These are phyloP conservation scores for Amphirosellinia nigrospora DNA, from an alignment of 495 filamentous ascomycete genomes.

Conservation along the genomic window DNA sequence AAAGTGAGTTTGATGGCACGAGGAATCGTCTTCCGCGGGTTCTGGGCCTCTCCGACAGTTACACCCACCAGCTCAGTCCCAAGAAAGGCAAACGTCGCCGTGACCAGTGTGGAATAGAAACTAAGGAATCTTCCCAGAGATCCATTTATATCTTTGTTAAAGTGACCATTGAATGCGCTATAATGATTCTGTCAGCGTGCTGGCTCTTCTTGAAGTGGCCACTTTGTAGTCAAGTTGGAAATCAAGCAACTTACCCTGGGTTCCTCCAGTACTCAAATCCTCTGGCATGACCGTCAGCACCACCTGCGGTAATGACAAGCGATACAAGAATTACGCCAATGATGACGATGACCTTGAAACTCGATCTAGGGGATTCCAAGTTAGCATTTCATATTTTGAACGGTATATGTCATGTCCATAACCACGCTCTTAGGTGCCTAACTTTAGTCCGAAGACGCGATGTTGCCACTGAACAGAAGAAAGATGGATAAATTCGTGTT, in stretches of 20 bases:
- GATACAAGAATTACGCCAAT: slow-evolving; percentile 69
- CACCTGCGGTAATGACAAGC: slow-evolving; percentile 74
- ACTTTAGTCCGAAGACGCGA: too few species aligned
- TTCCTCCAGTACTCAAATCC: slow-evolving; percentile 83
- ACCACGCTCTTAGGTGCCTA: not conserved
- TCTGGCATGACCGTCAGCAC: slow-evolving; percentile 72
- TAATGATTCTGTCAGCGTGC: slow-evolving; percentile 49
- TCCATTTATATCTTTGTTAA: slow-evolving; percentile 62
- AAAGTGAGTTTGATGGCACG: slow-evolving; percentile 75
- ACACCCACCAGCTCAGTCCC: slow-evolving; percentile 86
- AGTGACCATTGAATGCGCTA: slow-evolving; percentile 66
- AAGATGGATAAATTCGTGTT: not conserved
- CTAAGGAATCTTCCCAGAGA: slow-evolving; percentile 67
- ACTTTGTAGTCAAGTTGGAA: slow-evolving; percentile 47
- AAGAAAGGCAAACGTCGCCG: slow-evolving; percentile 81
- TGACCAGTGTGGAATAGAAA: slow-evolving; percentile 80
- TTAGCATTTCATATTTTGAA: not conserved
- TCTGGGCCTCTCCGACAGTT: slow-evolving; percentile 79
- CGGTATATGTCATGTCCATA: not conserved
- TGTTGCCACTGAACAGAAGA: not conserved
- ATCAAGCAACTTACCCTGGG: slow-evolving; percentile 62
- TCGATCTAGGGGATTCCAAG: slow-evolving; percentile 19
- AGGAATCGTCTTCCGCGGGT: slow-evolving; percentile 77
- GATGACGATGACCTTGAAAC: slow-evolving; percentile 73
- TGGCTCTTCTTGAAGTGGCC: not conserved